These are phyloP conservation scores for Baeospora myosura DNA, from an alignment of 1,284 basidiomycete genomes.

Conservation along the genomic window DNA sequence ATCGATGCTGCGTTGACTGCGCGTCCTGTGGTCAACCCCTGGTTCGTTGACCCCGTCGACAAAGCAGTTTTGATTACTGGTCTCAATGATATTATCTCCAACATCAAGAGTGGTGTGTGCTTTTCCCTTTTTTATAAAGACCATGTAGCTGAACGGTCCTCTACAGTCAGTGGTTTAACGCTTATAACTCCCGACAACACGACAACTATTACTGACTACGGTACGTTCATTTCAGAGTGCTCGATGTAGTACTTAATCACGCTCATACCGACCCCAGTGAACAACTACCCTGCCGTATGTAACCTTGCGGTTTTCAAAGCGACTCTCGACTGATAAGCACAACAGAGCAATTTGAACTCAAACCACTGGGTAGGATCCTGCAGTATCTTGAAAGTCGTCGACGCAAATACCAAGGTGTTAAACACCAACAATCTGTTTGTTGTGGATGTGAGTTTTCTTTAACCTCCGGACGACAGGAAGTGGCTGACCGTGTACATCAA, in stretches of 20 bases:
- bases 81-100: constrained; percentile 40
- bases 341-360: constrained; percentile 40
- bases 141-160: constrained; percentile 3
- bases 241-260: constrained; percentile 1
- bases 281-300: constrained; percentile 41
- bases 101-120: constrained; percentile 30
- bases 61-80: constrained; percentile 42
- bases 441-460: constrained; percentile 25
- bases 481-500: constrained; percentile 33
- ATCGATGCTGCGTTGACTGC: constrained; percentile 46
- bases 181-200: constrained; percentile 55
- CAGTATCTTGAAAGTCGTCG: constrained; percentile 49
- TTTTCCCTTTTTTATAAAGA: not conserved
- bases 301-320: too few species aligned
- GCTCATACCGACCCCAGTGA: constrained; percentile 30
- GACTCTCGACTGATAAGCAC: too few species aligned
- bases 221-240: constrained; percentile 23
- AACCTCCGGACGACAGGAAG: too few species aligned
- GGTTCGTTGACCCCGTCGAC: constrained; percentile 52
- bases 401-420: constrained; percentile 50
- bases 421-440: constrained; percentile 49
- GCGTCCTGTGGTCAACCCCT: constrained; percentile 43
- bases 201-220: constrained; percentile 44
- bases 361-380: constrained; percentile 56
- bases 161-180: constrained; percentile 38